Evolutionary conservation across 2,329 filamentous ascomycete genomes (phyloP).

Genomic region (Talaromyces pinophilus): DNA sequence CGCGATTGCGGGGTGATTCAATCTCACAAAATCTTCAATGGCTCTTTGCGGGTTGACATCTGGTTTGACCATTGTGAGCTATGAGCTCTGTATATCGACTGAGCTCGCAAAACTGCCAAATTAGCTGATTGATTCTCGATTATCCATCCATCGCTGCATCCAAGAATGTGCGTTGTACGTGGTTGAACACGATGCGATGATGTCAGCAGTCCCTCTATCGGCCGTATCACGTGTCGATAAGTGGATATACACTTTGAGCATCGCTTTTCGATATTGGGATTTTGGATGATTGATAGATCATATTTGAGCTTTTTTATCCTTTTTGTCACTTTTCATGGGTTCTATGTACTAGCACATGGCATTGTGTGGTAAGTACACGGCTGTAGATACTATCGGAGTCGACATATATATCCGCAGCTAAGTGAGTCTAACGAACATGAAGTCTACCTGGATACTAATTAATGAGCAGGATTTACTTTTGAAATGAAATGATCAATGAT

Average conservation of each 20-base stretch:
- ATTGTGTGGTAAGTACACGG: neutral
- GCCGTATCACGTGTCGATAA: constrained; percentile 8
- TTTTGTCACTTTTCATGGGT: no score
- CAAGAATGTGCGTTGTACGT: neutral
- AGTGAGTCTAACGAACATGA: no score
- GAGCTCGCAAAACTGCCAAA: neutral
- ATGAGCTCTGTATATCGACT: neutral
- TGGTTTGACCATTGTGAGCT: constrained; percentile 18
- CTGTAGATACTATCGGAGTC: no score
- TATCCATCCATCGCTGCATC: neutral
- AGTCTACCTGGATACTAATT: no score
- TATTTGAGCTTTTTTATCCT: no score
- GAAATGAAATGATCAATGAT: no score
- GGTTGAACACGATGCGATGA: neutral
- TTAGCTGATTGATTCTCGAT: neutral
- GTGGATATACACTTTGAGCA: neutral
- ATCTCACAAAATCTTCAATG: constrained; percentile 23
- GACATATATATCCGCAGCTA: no score
- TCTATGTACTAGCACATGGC: neutral
- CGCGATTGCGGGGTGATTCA: neutral
- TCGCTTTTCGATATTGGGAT: neutral
- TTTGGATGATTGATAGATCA: no score
- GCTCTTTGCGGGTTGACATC: constrained; percentile 13
- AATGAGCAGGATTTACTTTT: no score
- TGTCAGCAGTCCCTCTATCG: constrained; percentile 8